Percentiles rank a stretch among this genome's conserved stretches.
phyloP scores from a whole-genome alignment of 1,139 yeast genomes.

The Ogataea hybrid region DNA sequence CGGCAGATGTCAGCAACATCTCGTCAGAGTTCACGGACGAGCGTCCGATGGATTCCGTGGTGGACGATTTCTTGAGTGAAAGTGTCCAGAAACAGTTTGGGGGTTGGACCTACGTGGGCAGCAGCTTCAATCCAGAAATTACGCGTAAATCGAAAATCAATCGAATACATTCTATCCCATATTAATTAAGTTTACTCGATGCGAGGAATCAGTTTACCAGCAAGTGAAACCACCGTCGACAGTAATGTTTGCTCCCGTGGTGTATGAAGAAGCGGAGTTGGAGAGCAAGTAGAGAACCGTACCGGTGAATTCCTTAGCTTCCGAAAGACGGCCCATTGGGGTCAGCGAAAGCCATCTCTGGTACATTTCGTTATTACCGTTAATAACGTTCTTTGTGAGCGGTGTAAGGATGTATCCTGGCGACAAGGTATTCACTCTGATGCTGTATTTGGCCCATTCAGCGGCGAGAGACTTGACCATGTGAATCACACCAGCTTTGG shows the following conservation, averaged over 20 bases:
- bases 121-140: constrained; percentile 26
- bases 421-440: constrained; percentile 74
- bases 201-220: constrained; percentile 36
- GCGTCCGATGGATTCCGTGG: constrained; percentile 93
- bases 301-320: constrained; percentile 79
- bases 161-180: constrained; percentile 3
- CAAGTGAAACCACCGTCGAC: constrained; percentile 87
- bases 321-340: constrained; percentile 79
- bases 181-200: constrained; percentile 7
- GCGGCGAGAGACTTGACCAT: constrained; percentile 73
- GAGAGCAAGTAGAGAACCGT: constrained; percentile 78
- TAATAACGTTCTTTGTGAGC: constrained; percentile 55
- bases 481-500: constrained; percentile 84
- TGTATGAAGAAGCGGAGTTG: constrained; percentile 67
- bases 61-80: constrained; percentile 84
- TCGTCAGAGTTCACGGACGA: constrained; percentile 92
- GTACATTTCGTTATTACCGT: constrained; percentile 49
- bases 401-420: constrained; percentile 82
- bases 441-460: constrained; percentile 80
- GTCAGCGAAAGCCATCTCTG: constrained; percentile 61
- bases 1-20: constrained; percentile 88
- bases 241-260: constrained; percentile 78
- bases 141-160: not conserved
- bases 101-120: constrained; percentile 96
- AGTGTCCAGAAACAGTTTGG: constrained; percentile 96